Conservation (phyloP, 305 asterid species). For the Fraxinus sp. region DNA sequence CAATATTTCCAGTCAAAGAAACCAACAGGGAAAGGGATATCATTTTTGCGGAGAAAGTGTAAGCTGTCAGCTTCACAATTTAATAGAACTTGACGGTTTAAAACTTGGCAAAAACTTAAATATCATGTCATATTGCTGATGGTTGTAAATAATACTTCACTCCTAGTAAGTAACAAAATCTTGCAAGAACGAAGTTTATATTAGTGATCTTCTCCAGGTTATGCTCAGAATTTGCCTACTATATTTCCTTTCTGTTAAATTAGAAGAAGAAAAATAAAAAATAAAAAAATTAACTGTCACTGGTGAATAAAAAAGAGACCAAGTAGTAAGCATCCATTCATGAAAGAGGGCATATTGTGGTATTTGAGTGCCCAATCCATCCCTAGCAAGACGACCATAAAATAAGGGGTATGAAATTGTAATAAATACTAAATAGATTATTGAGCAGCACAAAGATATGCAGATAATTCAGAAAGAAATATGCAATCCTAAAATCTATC, state of each 20-base stretch:
- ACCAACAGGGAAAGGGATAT: background rate
- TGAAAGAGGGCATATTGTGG: background rate
- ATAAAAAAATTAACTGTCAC: background rate
- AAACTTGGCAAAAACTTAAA: background rate
- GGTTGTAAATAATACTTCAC: background rate
- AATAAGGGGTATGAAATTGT: background rate
- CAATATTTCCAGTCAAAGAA: background rate
- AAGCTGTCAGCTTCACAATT: background rate
- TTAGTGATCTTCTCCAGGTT: background rate
- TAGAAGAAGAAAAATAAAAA: background rate
- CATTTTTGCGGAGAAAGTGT: background rate
- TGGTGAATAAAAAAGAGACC: background rate
- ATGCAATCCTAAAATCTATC: slow-evolving; percentile 2
- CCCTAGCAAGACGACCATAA: slow-evolving; percentile 1
- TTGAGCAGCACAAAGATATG: slow-evolving; percentile 5
- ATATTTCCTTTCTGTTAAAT: background rate
- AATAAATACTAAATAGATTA: background rate
- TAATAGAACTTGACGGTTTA: background rate
- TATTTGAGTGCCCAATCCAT: background rate
- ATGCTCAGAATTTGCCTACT: background rate
- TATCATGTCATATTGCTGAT: background rate
- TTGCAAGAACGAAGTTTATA: background rate
- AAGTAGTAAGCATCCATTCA: slow-evolving; percentile 6
- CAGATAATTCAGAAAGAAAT: background rate
- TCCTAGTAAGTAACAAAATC: background rate